phyloP scores from a whole-genome alignment of 192 early-diverging fungal genomes.

The Allomyces arbusculus region DNA sequence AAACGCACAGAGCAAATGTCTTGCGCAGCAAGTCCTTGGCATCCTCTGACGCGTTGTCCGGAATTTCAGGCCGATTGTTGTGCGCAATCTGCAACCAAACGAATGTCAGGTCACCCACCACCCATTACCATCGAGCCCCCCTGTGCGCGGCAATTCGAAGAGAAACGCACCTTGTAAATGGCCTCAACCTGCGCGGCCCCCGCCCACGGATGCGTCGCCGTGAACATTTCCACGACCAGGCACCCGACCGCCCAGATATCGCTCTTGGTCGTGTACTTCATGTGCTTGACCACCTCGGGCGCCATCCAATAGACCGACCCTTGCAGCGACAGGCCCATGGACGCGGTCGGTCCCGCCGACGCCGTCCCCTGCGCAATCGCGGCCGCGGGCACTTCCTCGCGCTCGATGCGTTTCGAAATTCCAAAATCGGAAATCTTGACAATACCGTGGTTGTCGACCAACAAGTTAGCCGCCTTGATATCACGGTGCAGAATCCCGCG shows the following conservation, averaged over 20 bases:
- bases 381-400: background rate
- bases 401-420: constrained; percentile 67
- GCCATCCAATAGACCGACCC: constrained; percentile 99
- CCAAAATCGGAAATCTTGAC: constrained; percentile 99
- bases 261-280: constrained; percentile 75
- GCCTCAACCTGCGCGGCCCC: constrained; percentile 62
- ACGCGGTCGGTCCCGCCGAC: constrained; percentile 18
- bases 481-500: constrained; percentile 76
- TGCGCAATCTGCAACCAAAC: too few species aligned
- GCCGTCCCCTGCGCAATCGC: constrained; percentile 14
- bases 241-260: constrained; percentile 92
- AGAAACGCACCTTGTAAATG: constrained; percentile 40
- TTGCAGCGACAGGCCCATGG: constrained; percentile 61
- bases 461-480: constrained; percentile 4
- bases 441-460: constrained; percentile 73
- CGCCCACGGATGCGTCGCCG: constrained; percentile 77
- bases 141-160: background rate
- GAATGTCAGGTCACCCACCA: background rate
- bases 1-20: constrained; percentile 14
- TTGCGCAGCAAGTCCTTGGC: constrained; percentile 22
- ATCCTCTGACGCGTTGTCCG: constrained; percentile 13
- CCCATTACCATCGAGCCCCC: background rate
- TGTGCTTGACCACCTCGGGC: constrained; percentile 90
- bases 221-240: constrained; percentile 96
- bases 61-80: constrained; percentile 17